Conservation (phyloP, 2,329 filamentous ascomycete genomes). For the Dactylellina parvicollis region DNA sequence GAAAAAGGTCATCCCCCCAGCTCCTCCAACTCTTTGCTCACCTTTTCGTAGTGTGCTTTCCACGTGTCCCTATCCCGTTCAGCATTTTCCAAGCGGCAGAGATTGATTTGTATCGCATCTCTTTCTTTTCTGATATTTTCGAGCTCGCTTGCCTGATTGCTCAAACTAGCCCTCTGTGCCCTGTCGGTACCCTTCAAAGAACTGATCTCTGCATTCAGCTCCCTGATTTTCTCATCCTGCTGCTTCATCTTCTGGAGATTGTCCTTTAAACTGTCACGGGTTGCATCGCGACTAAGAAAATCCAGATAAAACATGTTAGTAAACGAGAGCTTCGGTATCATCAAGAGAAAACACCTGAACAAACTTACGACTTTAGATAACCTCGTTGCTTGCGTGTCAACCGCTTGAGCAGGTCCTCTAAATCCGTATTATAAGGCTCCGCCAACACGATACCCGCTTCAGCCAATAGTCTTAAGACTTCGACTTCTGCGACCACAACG, state of each 20-base stretch:
- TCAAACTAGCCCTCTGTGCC: too few species aligned
- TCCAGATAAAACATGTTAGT: background rate
- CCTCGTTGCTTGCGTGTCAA: background rate
- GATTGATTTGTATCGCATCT: too few species aligned
- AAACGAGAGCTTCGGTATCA: background rate
- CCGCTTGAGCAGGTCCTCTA: background rate
- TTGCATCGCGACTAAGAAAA: background rate
- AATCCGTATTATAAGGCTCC: background rate
- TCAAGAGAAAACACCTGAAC: background rate
- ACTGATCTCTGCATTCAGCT: background rate
- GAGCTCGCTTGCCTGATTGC: too few species aligned
- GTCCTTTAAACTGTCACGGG: background rate
- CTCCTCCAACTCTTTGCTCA: background rate
- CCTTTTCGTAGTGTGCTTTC: background rate
- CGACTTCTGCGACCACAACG: background rate
- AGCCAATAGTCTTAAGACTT: background rate
- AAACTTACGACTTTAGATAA: conserved; percentile 6
- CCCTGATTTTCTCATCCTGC: background rate
- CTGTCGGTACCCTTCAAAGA: too few species aligned
- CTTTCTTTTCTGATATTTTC: too few species aligned
- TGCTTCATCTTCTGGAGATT: background rate
- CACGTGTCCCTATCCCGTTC: background rate
- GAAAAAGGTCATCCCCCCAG: background rate
- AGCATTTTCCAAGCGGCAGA: background rate
- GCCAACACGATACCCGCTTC: background rate